Percentiles rank a stretch among this genome's conserved stretches.
Conservation (phyloP, 768 basidiomycete genomes). For the Galerina sulciceps region DNA sequence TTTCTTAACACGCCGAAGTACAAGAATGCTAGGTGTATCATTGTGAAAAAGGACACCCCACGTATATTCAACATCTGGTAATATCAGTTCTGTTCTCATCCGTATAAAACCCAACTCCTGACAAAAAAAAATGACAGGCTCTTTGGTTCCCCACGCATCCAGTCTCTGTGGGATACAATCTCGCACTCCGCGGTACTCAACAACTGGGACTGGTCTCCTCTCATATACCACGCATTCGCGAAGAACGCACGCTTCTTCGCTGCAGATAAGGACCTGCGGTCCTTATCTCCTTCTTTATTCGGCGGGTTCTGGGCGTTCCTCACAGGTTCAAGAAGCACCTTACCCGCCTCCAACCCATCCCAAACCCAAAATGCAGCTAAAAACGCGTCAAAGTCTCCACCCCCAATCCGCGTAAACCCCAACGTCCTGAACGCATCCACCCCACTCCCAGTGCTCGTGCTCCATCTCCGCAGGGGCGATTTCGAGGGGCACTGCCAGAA, state of each 20-base stretch:
- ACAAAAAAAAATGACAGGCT: slow-evolving; percentile 41
- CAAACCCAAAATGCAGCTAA: not conserved
- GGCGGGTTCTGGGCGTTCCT: slow-evolving; percentile 14
- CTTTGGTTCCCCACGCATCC: slow-evolving; percentile 47
- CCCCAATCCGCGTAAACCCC: not conserved
- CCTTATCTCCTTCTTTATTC: slow-evolving; percentile 23
- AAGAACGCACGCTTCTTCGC: slow-evolving; percentile 49
- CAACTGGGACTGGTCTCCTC: slow-evolving; percentile 64
- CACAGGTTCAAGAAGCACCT: no score
- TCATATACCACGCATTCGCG: slow-evolving; percentile 53
- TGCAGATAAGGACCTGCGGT: not conserved
- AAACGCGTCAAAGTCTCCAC: not conserved
- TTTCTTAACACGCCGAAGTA: slow-evolving; percentile 45
- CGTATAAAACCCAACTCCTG: not conserved
- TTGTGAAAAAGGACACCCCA: slow-evolving; percentile 37
- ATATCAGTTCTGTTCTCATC: slow-evolving; percentile 16
- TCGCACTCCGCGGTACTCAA: slow-evolving; percentile 53
- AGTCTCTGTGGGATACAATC: slow-evolving; percentile 48
- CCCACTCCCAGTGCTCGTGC: slow-evolving; percentile 53
- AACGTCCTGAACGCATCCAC: slow-evolving; percentile 12
- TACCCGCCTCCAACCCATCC: not conserved
- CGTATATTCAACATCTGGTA: slow-evolving; percentile 62
- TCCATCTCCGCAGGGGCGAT: slow-evolving; percentile 64
- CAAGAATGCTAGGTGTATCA: slow-evolving; percentile 52
- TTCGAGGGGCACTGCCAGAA: slow-evolving; percentile 51